These are phyloP conservation scores for Pichia membranifaciens DNA, from an alignment of 805 yeast species.

Conservation along the genomic window DNA sequence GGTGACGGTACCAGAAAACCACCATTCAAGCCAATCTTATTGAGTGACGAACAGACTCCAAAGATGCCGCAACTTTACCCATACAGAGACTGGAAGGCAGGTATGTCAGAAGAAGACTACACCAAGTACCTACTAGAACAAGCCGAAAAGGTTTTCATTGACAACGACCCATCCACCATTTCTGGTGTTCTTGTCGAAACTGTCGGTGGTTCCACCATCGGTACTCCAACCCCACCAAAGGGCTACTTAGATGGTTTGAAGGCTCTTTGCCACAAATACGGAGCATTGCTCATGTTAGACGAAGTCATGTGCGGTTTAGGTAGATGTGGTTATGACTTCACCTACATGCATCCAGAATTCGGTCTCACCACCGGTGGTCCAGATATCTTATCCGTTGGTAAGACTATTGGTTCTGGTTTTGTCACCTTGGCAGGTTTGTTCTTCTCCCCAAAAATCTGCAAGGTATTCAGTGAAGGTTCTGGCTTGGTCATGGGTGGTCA, in stretches of 20 bases:
- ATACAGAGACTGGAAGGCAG: slow-evolving; percentile 26
- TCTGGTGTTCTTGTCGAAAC: slow-evolving; percentile 41
- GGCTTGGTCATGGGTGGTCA: slow-evolving; percentile 41
- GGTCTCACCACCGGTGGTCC: slow-evolving; percentile 37
- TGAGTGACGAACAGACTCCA: slow-evolving; percentile 18
- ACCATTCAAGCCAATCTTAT: slow-evolving; percentile 7
- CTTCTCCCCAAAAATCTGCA: slow-evolving; percentile 34
- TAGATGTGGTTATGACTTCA: slow-evolving; percentile 43
- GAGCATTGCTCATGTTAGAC: slow-evolving; percentile 42
- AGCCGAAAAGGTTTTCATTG: slow-evolving; percentile 36
- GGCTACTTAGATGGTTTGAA: slow-evolving; percentile 43
- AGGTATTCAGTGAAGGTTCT: slow-evolving; percentile 34
- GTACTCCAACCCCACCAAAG: slow-evolving; percentile 39
- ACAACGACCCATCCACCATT: slow-evolving; percentile 39
- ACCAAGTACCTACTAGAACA: slow-evolving; percentile 31
- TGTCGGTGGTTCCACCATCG: slow-evolving; percentile 42
- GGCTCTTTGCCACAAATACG: slow-evolving; percentile 46
- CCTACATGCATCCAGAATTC: slow-evolving; percentile 29
- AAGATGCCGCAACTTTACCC: slow-evolving; percentile 32
- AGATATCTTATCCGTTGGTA: slow-evolving; percentile 44
- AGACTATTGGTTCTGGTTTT: slow-evolving; percentile 45
- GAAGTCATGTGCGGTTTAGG: slow-evolving; percentile 59
- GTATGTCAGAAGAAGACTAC: slow-evolving; percentile 35
- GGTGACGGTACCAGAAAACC: slow-evolving; percentile 34
- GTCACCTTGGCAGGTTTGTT: slow-evolving; percentile 44